Conservation (phyloP, 2,329 filamentous ascomycete genomes). For the Harringtonia lauricola region DNA sequence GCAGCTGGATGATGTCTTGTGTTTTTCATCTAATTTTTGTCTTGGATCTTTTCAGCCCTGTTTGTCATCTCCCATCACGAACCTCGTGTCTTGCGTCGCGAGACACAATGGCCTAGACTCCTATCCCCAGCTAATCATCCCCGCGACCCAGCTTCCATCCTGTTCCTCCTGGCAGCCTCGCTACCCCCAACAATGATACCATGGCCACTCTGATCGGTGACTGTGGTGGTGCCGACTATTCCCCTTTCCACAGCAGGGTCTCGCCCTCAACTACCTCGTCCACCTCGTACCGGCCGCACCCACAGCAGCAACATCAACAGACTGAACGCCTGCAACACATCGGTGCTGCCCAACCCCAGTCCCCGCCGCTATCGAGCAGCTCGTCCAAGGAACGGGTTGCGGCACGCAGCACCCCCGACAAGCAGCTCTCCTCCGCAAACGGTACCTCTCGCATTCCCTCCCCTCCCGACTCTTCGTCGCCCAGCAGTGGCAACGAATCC, state of each 20-base stretch:
- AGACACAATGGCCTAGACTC: no score
- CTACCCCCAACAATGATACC: slow-evolving; percentile 22
- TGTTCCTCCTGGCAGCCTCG: no score
- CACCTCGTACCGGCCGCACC: background rate
- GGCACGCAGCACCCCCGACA: background rate
- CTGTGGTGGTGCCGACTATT: slow-evolving; percentile 56
- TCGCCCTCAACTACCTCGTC: background rate
- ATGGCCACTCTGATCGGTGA: slow-evolving; percentile 60
- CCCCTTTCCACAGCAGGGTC: slow-evolving; percentile 43
- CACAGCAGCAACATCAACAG: background rate
- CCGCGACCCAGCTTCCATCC: no score
- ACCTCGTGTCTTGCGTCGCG: no score
- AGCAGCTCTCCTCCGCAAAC: slow-evolving; percentile 16
- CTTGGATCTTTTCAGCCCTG: no score
- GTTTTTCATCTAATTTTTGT: no score
- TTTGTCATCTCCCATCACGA: no score
- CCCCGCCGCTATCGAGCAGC: slow-evolving; percentile 16
- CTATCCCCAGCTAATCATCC: no score
- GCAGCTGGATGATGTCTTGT: no score
- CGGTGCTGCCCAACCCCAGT: slow-evolving; percentile 1
- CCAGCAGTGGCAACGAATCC: slow-evolving; percentile 1
- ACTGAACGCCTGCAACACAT: background rate
- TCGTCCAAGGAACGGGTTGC: background rate
- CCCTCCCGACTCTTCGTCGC: slow-evolving; percentile 41
- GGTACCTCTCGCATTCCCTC: slow-evolving; percentile 40